A percentile compares a stretch with the other conserved stretches of the same genome.
phyloP scores from a whole-genome alignment of 257 asterid species.

The Nemophila menziesii region DNA sequence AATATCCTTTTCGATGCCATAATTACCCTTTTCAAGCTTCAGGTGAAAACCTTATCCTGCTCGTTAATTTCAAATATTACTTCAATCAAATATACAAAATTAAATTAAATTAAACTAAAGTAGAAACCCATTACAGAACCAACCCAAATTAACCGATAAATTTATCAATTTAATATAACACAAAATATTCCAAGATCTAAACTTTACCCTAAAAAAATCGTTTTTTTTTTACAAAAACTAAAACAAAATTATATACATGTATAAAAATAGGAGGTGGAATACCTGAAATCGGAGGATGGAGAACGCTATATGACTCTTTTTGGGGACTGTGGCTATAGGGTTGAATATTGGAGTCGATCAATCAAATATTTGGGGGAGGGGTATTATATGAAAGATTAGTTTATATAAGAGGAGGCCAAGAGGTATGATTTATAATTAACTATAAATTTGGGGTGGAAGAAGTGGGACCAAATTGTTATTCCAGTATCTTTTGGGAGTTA shows the following conservation, averaged over 20 bases:
- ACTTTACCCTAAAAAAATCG: neutral
- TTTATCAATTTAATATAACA: neutral
- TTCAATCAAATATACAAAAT: neutral
- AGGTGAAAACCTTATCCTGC: slow-evolving; percentile 13
- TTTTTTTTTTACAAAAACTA: neutral
- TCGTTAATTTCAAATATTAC: slow-evolving; percentile 1
- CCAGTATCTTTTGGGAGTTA: slow-evolving; percentile 12
- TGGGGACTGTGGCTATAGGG: neutral
- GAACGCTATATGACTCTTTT: too few species aligned
- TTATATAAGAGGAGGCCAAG: neutral
- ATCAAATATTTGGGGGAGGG: neutral
- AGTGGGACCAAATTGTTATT: slow-evolving; percentile 4
- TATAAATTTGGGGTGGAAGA: neutral
- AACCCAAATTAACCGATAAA: neutral
- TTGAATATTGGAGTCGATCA: neutral
- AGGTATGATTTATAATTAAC: neutral
- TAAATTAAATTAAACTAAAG: neutral
- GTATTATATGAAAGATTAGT: neutral
- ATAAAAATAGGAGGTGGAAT: too few species aligned
- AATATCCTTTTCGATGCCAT: slow-evolving; percentile 36
- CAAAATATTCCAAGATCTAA: slow-evolving; percentile 16
- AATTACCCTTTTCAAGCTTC: slow-evolving; percentile 8
- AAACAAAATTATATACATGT: too few species aligned
- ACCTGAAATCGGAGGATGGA: too few species aligned
- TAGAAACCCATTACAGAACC: neutral